Evolutionary conservation across 2,329 filamentous ascomycete species (phyloP), one percentile per base, ranked within the genome.

Genomic region (Talaromyces pinophilus): DNA sequence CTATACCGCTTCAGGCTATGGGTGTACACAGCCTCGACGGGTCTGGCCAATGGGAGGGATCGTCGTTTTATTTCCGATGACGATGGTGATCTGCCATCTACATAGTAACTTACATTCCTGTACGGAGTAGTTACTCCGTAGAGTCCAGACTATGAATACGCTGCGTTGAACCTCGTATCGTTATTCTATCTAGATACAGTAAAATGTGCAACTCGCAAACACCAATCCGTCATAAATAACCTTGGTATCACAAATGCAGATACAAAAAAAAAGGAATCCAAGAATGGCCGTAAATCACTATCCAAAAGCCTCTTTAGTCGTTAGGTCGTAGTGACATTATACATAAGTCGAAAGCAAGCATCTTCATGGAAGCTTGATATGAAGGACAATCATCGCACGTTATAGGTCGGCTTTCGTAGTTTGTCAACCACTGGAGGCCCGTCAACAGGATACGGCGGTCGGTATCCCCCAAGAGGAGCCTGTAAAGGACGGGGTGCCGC

Each of bases 401-500:
- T 84, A 71, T 89, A 92, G 59, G 91, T 89, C 0, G 94, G 94
- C 77, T 97, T 97, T 71, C 89, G 87, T 54, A 90, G 88, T 85
- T 92, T 91, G 73, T 96, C 96, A 7, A 96, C 92, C 6, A 86
- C 83, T 2, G 94, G 94, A 19, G 94, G 93, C 33, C 90, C 89
- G 30, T 90, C 91, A 55, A 88, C 80, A 0, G 94, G 94, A 76
- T 97, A 97, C 0, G 93, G 93, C 40, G 92, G 84, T 8, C 77
- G 71, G 52, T 74, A 72, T 19, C 69, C 72, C n/a, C 69, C 72
- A 30, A 72, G 60, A 40, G 57, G 46, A 40, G 66, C 35, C 22
- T 64, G 62, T 1, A 59, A n/a, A 33, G 63, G 63, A 50, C 62
- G 66, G 33, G 63, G 62, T 50, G 50, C 38, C 35, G 44, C 63